Base-by-base conservation (phyloP, 2,329 filamentous ascomycete genomes). In the Atkinsonella hypoxylon region DNA sequence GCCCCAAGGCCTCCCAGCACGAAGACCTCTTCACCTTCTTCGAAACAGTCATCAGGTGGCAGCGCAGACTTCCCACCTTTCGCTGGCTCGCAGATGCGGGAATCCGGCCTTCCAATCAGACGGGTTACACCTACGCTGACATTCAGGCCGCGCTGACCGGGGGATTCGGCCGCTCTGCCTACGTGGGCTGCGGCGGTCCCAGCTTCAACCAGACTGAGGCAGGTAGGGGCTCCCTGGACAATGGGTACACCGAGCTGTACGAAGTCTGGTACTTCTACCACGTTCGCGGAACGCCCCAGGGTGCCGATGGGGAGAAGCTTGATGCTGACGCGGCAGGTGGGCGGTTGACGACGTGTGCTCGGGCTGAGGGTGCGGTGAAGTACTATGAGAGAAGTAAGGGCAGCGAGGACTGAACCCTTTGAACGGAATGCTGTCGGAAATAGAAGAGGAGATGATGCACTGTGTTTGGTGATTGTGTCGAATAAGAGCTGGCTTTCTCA, bases 251-350 rank as follows among this genome's bases (percentile, higher is more conserved):
- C 1, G 69, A 74, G 32, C 56, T 85, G 45, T 74, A 62, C 52
- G 82, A 86, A 70, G 70, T 82, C 12, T 85, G 81, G 80, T 85
- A 85, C 60, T 84, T 83, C 59, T 73, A 77, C 62, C 75, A 83
- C 62, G 76, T 78, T 48, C 72, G 70, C 50, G 81, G 81, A 3
- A 64, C 71, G 15, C 74, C 79, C 7, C 82, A 84, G 65, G 65
- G 72, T 50, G 70, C 67, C 2, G 62, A 74, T 40, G 71, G 67
- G 10, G 59, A 76, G 22, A 69, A 72, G 5, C 60, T 72, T 10
- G 59, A 64, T n/a, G 67, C 68, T 8, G 64, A 66, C 49, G 68
- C 72, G 2, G 72, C 75, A 50, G 77, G 74, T 0, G 71, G 72
- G 4, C 70, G 67, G 20, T 58, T 71, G 42, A 75, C 73, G 22